Base-by-base conservation (phyloP, 1,139 yeast genomes). In the Kodamaea sp. region DNA sequence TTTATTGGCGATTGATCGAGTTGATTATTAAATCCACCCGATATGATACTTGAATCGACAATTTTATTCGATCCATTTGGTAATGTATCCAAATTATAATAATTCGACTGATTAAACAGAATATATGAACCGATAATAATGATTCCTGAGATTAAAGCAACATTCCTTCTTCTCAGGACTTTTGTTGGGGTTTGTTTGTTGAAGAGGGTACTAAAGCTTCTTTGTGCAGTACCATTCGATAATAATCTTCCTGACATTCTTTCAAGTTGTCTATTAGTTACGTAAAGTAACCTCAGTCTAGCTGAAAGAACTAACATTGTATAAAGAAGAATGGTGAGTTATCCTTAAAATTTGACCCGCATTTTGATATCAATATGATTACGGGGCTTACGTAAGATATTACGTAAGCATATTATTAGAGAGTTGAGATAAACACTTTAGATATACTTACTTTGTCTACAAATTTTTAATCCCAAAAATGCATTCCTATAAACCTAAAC, bases 61-160 rank as follows among this genome's bases (percentile, higher is more conserved):
- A 37, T 39, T 5, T 38, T 35, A 10, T 29, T 38, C 15, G 35
- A 39, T 4, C 45, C 44, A 26, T 45, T 47, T 11, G 50, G 45
- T 15, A 66, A 55, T 2, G 73, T 64, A 44, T 71, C 77, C 48
- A 70, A 60, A 38, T 66, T 67, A 45, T 67, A 71, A 49, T 69
- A 67, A 46, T 67, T 65, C 22, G 71, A 57, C 48, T 63, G 73
- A 44, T 62, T 67, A 47, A 71, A 65, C 3, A 71, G 54, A 27
- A 71, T 61, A 44, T 67, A 71, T 6, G 73, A 65, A 4, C 76
- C 75, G 24, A 71, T 70, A n/a, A 70, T 65, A 32, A 71, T 62
- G 36, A 70, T 52, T 15, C 75, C 75, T n/a, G 73, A 65, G 1
- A 70, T 64, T 6, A 70, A 52, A 2, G 76, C 76, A 32, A 70